Base-by-base conservation (phyloP, 1,139 yeast species). In the Magnusiomyces suaveolens region DNA sequence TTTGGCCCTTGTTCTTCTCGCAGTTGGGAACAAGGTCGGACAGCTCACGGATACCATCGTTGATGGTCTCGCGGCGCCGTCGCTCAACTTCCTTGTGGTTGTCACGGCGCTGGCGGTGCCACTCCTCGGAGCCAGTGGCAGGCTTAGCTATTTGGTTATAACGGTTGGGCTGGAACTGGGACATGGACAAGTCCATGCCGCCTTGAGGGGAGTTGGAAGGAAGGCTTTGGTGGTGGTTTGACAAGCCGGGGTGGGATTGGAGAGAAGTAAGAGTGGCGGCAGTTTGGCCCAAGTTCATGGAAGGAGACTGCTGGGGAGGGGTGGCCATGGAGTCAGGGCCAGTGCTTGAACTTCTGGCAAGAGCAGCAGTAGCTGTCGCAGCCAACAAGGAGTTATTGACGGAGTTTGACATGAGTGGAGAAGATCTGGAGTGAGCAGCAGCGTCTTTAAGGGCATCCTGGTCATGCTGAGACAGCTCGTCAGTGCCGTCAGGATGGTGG, bases 71-170 rank as follows among this genome's bases (percentile, higher is more conserved):
- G 65, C 99, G 82, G 67, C 99, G 83, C 64, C 97, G 82, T 66
- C 97, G 80, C 73, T 92, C 99, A 33, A 92, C 98, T 72, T 94
- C 98, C 72, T 92, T 92, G 74, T 92, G 99, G 69, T 88, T 90
- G 63, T 87, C 87, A 64, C 87, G 83, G 63, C 97, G 81, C 67
- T 81, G 80, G 62, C 80, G 80, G 67, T 85, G 90, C 95, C 96
- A 89, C 69, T 87, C 96, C 33, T 85, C 94, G 23, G 87, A 73
- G 10, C 86, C 64, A 64, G 74, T 63, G 76, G 83, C 68, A 18
- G 79, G 76, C 56, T 72, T 72, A 10, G 32, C 32, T 10, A 16
- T 43, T 18, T 26, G 51, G 25, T 20, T 36, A 2, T 33, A 6
- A 26, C 20, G 14, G 16, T n/a, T 8, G 43, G 43, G 43, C 43